These are phyloP conservation scores for Russula virescens DNA, from an alignment of 768 basidiomycete species.

Conservation along the genomic window DNA sequence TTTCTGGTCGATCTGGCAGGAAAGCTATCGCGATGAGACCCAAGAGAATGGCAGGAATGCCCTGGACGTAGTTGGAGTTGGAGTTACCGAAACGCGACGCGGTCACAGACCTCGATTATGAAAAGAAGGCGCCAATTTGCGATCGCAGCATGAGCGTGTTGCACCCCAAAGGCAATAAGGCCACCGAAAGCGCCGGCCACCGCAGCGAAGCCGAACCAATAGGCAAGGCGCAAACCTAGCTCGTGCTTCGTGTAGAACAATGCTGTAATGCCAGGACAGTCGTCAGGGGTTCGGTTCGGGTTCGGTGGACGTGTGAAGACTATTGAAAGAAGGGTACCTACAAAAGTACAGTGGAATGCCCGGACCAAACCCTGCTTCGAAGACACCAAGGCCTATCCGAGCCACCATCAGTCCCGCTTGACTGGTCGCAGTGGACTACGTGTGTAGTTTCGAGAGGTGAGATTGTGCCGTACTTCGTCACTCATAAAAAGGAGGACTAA, in stretches of 20 bases:
- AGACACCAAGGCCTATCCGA: constrained; percentile 63
- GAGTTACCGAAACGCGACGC: background rate
- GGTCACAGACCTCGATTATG: constrained; percentile 55
- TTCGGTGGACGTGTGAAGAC: background rate
- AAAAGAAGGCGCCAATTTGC: constrained; percentile 61
- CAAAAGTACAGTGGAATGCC: constrained; percentile 75
- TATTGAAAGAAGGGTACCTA: constrained; percentile 27
- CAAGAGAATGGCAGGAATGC: constrained; percentile 59
- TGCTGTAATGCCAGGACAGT: constrained; percentile 36
- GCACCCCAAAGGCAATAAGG: constrained; percentile 75
- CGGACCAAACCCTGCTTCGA: constrained; percentile 75
- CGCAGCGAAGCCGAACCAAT: constrained; percentile 83
- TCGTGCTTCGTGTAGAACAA: constrained; percentile 74
- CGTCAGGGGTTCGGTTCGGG: background rate
- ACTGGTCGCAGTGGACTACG: constrained; percentile 56
- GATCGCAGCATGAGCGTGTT: constrained; percentile 47
- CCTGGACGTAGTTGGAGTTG: constrained; percentile 37
- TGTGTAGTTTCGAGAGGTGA: background rate
- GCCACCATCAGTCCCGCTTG: constrained; percentile 53
- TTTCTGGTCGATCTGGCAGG: constrained; percentile 69
- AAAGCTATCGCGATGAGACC: constrained; percentile 51
- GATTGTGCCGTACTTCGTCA: background rate
- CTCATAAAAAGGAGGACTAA: constrained; percentile 26
- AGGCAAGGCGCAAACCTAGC: constrained; percentile 68
- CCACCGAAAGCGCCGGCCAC: constrained; percentile 83